Conservation (phyloP, 345 rosid species). For the Rubroshorea leprosula region DNA sequence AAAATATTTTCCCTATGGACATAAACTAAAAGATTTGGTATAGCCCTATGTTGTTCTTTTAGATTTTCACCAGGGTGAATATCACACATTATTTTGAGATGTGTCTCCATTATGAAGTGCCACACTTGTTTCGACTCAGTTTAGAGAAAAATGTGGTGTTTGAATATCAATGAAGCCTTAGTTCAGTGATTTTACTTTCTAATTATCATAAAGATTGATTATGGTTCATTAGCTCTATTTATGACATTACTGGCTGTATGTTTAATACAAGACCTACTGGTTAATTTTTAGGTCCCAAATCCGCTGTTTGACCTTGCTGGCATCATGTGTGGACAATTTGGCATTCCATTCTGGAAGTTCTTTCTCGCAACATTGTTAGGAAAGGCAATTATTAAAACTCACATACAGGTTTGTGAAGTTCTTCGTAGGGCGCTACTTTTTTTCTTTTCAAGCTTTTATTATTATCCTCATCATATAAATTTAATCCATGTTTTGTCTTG, state of each 20-base stretch:
- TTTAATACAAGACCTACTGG: not conserved
- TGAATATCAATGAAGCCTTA: not conserved
- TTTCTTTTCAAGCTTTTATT: too few species aligned
- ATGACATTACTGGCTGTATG: not conserved
- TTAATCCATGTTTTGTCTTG: too few species aligned
- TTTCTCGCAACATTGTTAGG: slow-evolving; percentile 84
- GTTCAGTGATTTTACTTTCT: not conserved
- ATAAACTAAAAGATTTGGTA: too few species aligned
- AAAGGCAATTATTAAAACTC: slow-evolving; percentile 85
- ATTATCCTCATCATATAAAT: too few species aligned
- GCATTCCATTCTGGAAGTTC: slow-evolving; percentile 85
- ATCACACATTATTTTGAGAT: too few species aligned
- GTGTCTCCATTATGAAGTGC: too few species aligned
- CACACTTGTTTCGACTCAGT: not conserved
- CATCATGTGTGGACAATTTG: slow-evolving; percentile 95
- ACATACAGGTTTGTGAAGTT: slow-evolving; percentile 69
- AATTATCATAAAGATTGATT: not conserved
- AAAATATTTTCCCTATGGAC: not conserved
- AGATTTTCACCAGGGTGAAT: not conserved
- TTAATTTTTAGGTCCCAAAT: slow-evolving; percentile 67
- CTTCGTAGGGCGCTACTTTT: not conserved
- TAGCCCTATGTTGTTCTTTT: not conserved
- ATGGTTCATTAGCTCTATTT: not conserved
- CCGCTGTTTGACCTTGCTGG: slow-evolving; percentile 98
- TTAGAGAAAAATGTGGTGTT: not conserved